Evolutionary conservation across 345 rosid genomes (phyloP), one percentile per base, ranked within the genome.

Genomic region (Moricandia moricandioides): DNA sequence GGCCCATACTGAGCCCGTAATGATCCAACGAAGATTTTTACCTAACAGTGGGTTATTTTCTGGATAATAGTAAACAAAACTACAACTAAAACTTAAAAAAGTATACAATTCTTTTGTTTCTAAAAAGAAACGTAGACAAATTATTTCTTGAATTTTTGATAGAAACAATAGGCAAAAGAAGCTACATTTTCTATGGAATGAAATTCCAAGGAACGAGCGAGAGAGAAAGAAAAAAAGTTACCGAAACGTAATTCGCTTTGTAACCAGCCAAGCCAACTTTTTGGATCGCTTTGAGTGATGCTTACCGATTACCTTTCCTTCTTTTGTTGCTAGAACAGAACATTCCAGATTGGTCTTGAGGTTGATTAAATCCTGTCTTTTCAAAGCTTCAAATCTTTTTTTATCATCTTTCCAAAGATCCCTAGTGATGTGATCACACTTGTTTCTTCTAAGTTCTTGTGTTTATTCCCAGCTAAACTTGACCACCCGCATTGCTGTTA

Each of bases 81-180:
- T 60, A 59, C 43, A 29, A 3, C 31, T 29, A 29, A 29, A 3
- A 29, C 31, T 29, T 29, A 2, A 29, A 29, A 29, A 29, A 29
- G 31, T 29, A 29, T 29, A 29, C 31, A 29, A 29, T 29, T 45
- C 17, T 51, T 26, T 62, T 51, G 21, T 60, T 17, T 49, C 34
- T 60, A 16, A 30, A 30, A 71, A 14, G 17, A 39, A 40, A 31
- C 5, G 35, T 35, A 49, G 62, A 35, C 54, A 39, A 35, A 72
- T 72, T 35, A 62, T 72, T 62, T 35, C 37, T 62, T 72, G 30
- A 62, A 72, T 59, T 24, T 62, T 51, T 49, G 6, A 45, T 52
- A 51, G 76, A 72, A 62, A 63, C 76, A 72, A 72, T 62, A 63
- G 69, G 62, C 62, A 24, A 21, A 72, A 62, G 9, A 33, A n/a